A percentile compares a stretch with the other conserved stretches of the same genome.
Conservation (phyloP, 306 rosid species). For the Carpinus viminea region DNA sequence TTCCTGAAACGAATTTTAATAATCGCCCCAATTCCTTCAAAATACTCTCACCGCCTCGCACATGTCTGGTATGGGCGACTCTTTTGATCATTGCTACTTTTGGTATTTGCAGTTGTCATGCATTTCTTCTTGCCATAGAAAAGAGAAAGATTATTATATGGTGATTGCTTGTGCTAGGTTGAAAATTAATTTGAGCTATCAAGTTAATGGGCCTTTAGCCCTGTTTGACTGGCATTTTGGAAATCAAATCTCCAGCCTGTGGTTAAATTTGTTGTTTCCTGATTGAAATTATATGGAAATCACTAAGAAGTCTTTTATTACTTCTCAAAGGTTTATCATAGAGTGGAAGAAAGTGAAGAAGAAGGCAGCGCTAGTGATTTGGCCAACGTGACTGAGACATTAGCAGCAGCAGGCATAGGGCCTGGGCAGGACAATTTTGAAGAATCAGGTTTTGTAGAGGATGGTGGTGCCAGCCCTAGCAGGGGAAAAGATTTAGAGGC, state of each 20-base stretch:
- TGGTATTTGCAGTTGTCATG: neutral
- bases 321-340: slow-evolving; percentile 55
- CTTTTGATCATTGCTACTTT: slow-evolving; percentile 10
- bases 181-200: slow-evolving; percentile 15
- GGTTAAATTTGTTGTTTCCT: slow-evolving; percentile 9
- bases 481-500: neutral
- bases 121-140: neutral
- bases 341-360: slow-evolving; percentile 58
- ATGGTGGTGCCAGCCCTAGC: slow-evolving; percentile 22
- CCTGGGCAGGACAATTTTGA: slow-evolving; percentile 6
- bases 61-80: slow-evolving; percentile 67
- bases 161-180: slow-evolving; percentile 2
- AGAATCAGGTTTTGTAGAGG: slow-evolving; percentile 18
- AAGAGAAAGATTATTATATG: neutral
- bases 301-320: slow-evolving; percentile 25
- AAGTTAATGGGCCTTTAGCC: neutral
- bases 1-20: slow-evolving; percentile 85
- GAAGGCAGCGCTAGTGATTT: slow-evolving; percentile 23
- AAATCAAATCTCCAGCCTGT: neutral
- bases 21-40: slow-evolving; percentile 93
- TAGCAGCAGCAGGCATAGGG: slow-evolving; percentile 14
- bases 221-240: neutral
- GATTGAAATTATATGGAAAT: slow-evolving; percentile 4
- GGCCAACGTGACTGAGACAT: slow-evolving; percentile 27
- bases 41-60: slow-evolving; percentile 75